Conservation (phyloP, 108 stramenopile species). For the Skeletonema costatum region DNA sequence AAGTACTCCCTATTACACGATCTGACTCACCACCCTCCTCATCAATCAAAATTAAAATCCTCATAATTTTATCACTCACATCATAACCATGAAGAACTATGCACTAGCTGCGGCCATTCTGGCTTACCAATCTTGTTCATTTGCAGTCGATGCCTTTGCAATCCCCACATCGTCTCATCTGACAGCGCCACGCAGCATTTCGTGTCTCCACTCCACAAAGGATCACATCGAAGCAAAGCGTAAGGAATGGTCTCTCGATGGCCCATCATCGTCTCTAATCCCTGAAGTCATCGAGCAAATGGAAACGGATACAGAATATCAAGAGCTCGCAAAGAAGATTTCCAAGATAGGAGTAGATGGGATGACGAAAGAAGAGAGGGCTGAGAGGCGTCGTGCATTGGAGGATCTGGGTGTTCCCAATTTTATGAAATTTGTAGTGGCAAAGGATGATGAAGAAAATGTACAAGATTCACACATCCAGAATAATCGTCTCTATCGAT, state of each 20-base stretch:
- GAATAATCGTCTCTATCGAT: slow-evolving; percentile 26
- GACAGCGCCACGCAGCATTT: not conserved
- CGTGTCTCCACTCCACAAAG: slow-evolving; percentile 13
- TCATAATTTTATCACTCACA: too few species aligned
- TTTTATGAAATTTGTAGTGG: slow-evolving; percentile 74
- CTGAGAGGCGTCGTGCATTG: slow-evolving; percentile 85
- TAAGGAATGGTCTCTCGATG: slow-evolving; percentile 23
- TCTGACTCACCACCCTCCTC: too few species aligned
- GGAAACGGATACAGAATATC: slow-evolving; percentile 71
- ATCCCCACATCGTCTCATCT: not conserved
- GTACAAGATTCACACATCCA: slow-evolving; percentile 3
- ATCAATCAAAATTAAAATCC: too few species aligned
- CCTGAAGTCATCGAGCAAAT: slow-evolving; percentile 69
- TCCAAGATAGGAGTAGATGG: slow-evolving; percentile 59
- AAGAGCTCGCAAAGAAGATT: slow-evolving; percentile 59
- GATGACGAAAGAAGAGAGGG: slow-evolving; percentile 84
- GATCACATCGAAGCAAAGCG: slow-evolving; percentile 20
- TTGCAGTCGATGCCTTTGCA: slow-evolving; percentile 27
- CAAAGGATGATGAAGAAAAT: slow-evolving; percentile 25
- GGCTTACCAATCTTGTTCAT: not conserved
- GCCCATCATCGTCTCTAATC: slow-evolving; percentile 53
- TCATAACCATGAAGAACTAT: slow-evolving; percentile 1
- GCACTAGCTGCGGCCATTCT: slow-evolving; percentile 32
- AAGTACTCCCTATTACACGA: too few species aligned
- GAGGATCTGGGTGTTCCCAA: slow-evolving; percentile 80